A percentile compares a stretch with the other conserved stretches of the same genome.
Evolutionary conservation across 2,329 filamentous ascomycete genomes (phyloP).

Genomic region (Cephalotrichum gorgonifer): DNA sequence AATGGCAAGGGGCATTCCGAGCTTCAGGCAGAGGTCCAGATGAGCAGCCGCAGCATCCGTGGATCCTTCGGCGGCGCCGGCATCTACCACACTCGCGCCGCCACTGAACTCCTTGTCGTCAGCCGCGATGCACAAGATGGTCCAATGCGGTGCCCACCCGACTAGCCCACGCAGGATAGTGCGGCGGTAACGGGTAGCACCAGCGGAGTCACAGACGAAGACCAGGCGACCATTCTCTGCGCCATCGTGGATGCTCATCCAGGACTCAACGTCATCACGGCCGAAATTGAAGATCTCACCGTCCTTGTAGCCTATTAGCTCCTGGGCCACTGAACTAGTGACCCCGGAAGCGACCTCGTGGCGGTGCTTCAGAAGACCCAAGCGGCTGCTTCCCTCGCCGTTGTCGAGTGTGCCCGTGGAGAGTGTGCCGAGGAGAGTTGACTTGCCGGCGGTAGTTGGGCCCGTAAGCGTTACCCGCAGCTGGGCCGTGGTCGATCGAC

Average conservation of each 20-base stretch:
- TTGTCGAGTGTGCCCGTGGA: conserved; percentile 86
- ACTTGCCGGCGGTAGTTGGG: conserved; percentile 86
- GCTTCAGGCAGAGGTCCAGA: conserved; percentile 72
- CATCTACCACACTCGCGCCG: conserved; percentile 21
- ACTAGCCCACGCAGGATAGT: conserved; percentile 85
- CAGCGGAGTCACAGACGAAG: conserved; percentile 85
- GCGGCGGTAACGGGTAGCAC: conserved; percentile 78
- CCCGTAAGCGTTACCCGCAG: conserved; percentile 80
- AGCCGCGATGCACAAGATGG: conserved; percentile 75
- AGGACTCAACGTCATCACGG: conserved; percentile 66
- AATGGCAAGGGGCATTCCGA: conserved; percentile 68
- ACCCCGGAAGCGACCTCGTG: conserved; percentile 88
- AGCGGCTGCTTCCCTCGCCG: conserved; percentile 77
- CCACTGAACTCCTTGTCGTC: conserved; percentile 48
- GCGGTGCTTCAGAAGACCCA: conserved; percentile 81
- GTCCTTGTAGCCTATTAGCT: conserved; percentile 73
- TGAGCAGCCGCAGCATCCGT: conserved; percentile 65
- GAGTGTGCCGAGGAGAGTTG: conserved; percentile 77
- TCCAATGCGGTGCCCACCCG: conserved; percentile 94
- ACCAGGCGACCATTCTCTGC: conserved; percentile 66
- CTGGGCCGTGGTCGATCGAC: conserved; percentile 53
- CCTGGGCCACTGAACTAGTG: conserved; percentile 90
- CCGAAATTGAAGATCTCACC: conserved; percentile 68
- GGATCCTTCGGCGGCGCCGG: neutral
- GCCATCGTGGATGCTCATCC: conserved; percentile 85